A percentile compares a stretch with the other conserved stretches of the same genome.
These are phyloP conservation scores for Lactarius psammicola DNA, from an alignment of 768 basidiomycete genomes.

Conservation along the genomic window DNA sequence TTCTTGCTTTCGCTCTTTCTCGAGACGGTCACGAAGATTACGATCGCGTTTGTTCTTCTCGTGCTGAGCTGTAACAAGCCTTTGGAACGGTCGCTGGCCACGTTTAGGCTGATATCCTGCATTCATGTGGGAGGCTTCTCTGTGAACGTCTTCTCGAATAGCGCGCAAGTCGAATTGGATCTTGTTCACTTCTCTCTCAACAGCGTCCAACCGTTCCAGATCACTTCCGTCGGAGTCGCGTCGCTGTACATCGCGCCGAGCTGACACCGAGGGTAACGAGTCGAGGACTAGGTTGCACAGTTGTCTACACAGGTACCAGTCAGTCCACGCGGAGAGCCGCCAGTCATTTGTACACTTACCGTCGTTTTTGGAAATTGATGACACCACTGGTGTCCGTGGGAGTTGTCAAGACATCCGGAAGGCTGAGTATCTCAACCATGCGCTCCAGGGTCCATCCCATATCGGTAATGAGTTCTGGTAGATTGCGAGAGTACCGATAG, in stretches of 20 bases:
- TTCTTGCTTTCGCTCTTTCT: constrained; percentile 74
- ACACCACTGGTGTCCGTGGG: constrained; percentile 54
- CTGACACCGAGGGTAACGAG: constrained; percentile 46
- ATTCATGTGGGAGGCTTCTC: constrained; percentile 54
- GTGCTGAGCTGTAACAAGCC: constrained; percentile 59
- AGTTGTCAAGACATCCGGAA: constrained; percentile 65
- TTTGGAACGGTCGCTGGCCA: constrained; percentile 62
- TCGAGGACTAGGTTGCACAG: constrained; percentile 61
- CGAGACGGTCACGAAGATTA: constrained; percentile 61
- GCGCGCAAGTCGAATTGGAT: constrained; percentile 68
- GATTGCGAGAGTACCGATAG: constrained; percentile 42
- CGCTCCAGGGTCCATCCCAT: constrained; percentile 83
- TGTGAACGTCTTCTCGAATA: constrained; percentile 72
- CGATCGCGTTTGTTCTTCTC: constrained; percentile 83
- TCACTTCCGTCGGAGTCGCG: constrained; percentile 63
- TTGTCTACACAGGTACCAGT: constrained; percentile 45
- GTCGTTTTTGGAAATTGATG: constrained; percentile 80
- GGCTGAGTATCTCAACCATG: constrained; percentile 73
- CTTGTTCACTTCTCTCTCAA: constrained; percentile 63
- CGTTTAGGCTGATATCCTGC: constrained; percentile 53
- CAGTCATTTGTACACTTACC: constrained; percentile 44
- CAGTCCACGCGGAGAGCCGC: constrained; percentile 17
- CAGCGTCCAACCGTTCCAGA: constrained; percentile 71
- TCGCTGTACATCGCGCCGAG: constrained; percentile 46
- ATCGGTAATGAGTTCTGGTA: constrained; percentile 60